Conservation (phyloP, 179 eudicot species). For the Camellia oleifera region DNA sequence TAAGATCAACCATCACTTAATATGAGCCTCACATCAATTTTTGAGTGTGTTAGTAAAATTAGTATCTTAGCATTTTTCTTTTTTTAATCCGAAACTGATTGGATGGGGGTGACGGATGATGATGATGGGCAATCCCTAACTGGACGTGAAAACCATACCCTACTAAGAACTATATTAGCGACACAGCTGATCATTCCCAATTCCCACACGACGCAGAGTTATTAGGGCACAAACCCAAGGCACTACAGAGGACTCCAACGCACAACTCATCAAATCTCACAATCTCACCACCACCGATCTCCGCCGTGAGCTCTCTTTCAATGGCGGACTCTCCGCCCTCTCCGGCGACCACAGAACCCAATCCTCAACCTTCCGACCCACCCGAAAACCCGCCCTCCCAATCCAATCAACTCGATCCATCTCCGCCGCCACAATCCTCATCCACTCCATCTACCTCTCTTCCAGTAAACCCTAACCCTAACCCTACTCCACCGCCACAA, state of each 20-base stretch:
- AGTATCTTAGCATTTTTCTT: too few species aligned
- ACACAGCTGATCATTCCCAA: background rate
- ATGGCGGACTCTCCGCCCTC: conserved; percentile 33
- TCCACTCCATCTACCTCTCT: conserved; percentile 13
- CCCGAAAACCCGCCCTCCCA: conserved; percentile 15
- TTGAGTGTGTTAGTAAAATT: too few species aligned
- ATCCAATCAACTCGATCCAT: conserved; percentile 26
- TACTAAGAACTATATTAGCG: background rate
- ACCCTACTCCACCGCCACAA: conserved; percentile 25
- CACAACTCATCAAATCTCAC: background rate
- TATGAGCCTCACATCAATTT: too few species aligned
- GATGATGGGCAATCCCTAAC: too few species aligned
- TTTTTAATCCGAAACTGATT: too few species aligned
- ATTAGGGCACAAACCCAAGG: conserved; percentile 9
- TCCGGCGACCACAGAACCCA: conserved; percentile 20
- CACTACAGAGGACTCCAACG: background rate
- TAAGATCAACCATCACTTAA: too few species aligned
- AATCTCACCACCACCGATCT: background rate
- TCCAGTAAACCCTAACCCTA: conserved; percentile 34
- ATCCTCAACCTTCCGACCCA: conserved; percentile 13
- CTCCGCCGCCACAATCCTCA: background rate
- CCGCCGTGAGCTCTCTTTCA: background rate
- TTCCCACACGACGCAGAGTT: background rate
- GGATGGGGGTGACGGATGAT: too few species aligned
- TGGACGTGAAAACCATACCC: too few species aligned